Evolutionary conservation across 768 basidiomycete species (phyloP), one percentile per base, ranked within the genome.

Genomic region (Nidularia sp.): DNA sequence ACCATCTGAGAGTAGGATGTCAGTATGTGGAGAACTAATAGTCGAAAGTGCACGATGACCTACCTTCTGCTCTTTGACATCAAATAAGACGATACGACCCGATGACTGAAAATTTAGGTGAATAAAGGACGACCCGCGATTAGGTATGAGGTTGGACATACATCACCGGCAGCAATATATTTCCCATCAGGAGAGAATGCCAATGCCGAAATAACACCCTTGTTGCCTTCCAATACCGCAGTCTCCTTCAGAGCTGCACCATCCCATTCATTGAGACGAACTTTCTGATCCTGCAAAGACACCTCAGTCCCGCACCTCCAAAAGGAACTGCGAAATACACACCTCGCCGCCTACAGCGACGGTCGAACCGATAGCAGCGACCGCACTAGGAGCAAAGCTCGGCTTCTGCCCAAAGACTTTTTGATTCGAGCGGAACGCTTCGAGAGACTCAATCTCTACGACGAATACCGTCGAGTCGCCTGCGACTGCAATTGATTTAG

Each of bases 151-250:
- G 18, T 18, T 18, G 18, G 9, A 78, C 90, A 68, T 59, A 95
- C 93, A 69, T 98, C 93, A 45, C 95, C 96, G 5, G 86, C 78
- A 49, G 88, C 92, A 8, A 98, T 74, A 35, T 84, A 69, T 18
- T 70, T 72, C 0, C 88, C 90, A 64, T 96, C 85, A 0, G 85
- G 81, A 0, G 91, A 90, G 69, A 97, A 88, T 0, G 89, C 81
- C 5, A 98, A 66, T 0, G 84, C 83, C 41, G 85, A 85, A 15
- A 98, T 72, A 5, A 80, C 70, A 10, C 85, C 88, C 57, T 79
- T 80, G 65, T 88, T 88, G 33, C 82, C 84, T 55, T 86, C 84
- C 6, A 90, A 71, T 2, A 80, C 71, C 0, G 67, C 78, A 31
- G 62, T 66, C 62, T 87, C 84, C 45, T 72, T 80, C 51, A 92